phyloP scores from a whole-genome alignment of 1,139 yeast species.

The Lodderomyces orthopsilosis region DNA sequence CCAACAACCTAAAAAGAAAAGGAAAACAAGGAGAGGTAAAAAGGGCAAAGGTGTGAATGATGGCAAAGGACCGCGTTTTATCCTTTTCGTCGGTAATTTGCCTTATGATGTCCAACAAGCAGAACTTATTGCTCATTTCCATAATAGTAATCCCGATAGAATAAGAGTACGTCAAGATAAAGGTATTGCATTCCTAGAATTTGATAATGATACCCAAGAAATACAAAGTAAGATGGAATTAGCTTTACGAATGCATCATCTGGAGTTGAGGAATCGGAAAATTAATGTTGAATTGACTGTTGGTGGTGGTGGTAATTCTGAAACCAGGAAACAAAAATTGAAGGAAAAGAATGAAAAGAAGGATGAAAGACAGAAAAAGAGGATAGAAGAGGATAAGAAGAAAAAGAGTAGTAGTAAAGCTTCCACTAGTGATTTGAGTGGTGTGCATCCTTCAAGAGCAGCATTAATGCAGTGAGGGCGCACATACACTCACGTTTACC shows the following conservation, averaged over 20 bases:
- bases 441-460: slow-evolving; percentile 62
- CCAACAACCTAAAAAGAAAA: slow-evolving; percentile 50
- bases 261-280: slow-evolving; percentile 62
- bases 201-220: slow-evolving; percentile 57
- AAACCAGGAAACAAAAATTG: slow-evolving; percentile 65
- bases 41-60: slow-evolving; percentile 55
- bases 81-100: slow-evolving; percentile 88
- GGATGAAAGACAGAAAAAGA: slow-evolving; percentile 58
- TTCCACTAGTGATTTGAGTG: slow-evolving; percentile 22
- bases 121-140: slow-evolving; percentile 72
- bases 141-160: slow-evolving; percentile 66
- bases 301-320: slow-evolving; percentile 96
- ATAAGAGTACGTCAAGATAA: slow-evolving; percentile 77
- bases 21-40: slow-evolving; percentile 77
- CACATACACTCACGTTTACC: background rate
- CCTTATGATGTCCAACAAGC: slow-evolving; percentile 68
- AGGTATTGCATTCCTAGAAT: slow-evolving; percentile 93
- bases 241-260: slow-evolving; percentile 81
- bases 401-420: slow-evolving; percentile 27
- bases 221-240: slow-evolving; percentile 78
- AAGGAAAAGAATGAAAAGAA: slow-evolving; percentile 75
- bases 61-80: slow-evolving; percentile 65
- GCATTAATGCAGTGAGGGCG: slow-evolving; percentile 30
- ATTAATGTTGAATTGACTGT: slow-evolving; percentile 95
- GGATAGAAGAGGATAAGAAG: slow-evolving; percentile 29